These are phyloP conservation scores for Quercus alba DNA, from an alignment of 306 rosid genomes.

Conservation along the genomic window DNA sequence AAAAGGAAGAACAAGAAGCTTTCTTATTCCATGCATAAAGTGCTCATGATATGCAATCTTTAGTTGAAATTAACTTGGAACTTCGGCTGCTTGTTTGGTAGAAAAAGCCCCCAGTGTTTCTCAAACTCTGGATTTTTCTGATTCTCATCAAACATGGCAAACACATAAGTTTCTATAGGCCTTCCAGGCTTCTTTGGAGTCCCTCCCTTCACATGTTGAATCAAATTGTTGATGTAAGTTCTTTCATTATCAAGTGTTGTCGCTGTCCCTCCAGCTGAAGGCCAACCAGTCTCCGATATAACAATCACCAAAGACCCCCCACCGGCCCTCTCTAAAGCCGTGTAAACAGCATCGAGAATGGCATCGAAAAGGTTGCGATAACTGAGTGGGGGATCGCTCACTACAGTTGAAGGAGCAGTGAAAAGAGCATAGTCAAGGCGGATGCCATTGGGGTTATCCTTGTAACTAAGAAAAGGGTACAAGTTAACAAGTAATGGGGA, in stretches of 20 bases:
- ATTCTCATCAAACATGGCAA: slow-evolving; percentile 47
- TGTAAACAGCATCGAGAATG: no score
- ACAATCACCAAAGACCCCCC: slow-evolving; percentile 32
- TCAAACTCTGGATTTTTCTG: slow-evolving; percentile 14
- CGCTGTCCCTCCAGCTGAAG: slow-evolving; percentile 37
- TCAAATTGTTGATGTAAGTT: slow-evolving; percentile 35
- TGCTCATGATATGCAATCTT: neutral
- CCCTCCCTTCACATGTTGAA: slow-evolving; percentile 37
- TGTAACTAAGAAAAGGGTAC: slow-evolving; percentile 36
- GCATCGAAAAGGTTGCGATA: no score
- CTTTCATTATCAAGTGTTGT: slow-evolving; percentile 38
- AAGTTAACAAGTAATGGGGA: slow-evolving; percentile 42
- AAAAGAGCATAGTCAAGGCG: slow-evolving; percentile 38
- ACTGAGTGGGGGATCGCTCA: slow-evolving; percentile 30
- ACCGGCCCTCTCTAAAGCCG: slow-evolving; percentile 38
- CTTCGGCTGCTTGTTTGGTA: slow-evolving; percentile 32
- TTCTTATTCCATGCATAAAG: no score
- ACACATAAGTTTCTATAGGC: slow-evolving; percentile 36
- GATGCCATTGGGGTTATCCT: neutral
- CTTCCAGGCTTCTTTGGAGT: slow-evolving; percentile 36
- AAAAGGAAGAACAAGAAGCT: no score
- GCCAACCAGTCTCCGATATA: slow-evolving; percentile 58
- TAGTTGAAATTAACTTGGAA: slow-evolving; percentile 31
- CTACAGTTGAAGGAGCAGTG: slow-evolving; percentile 18
- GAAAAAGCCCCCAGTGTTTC: slow-evolving; percentile 36